Conservation (phyloP, 2,329 filamentous ascomycete species). For the Rhinocladiella mackenziei region DNA sequence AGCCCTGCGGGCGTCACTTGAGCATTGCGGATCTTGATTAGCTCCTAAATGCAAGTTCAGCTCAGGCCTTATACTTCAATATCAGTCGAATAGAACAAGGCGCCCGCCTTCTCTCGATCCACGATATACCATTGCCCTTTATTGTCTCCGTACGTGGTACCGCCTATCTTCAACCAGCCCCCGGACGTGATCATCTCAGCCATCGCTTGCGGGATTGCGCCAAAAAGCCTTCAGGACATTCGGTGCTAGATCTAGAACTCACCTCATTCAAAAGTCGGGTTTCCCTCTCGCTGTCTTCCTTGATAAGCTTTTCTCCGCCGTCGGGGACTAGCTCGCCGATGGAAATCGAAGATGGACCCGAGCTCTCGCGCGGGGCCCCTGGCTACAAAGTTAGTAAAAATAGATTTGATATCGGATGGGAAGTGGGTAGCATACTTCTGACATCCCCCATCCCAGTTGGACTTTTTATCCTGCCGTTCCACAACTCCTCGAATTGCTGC, state of each 20-base stretch:
- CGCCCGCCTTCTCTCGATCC: conserved; percentile 77
- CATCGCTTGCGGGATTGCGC: conserved; percentile 80
- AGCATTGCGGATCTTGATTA: conserved; percentile 54
- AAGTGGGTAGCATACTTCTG: too few relatives aligned
- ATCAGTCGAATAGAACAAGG: conserved; percentile 45
- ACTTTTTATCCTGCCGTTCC: conserved; percentile 42
- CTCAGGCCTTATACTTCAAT: conserved; percentile 17
- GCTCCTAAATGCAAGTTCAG: conserved; percentile 29
- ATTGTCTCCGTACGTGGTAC: conserved; percentile 82
- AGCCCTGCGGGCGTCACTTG: conserved; percentile 49
- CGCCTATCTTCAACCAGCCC: conserved; percentile 95
- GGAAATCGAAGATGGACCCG: conserved; percentile 57
- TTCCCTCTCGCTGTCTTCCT: conserved; percentile 65
- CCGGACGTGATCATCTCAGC: conserved; percentile 70
- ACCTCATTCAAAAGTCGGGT: conserved; percentile 67
- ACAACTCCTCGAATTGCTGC: conserved; percentile 39
- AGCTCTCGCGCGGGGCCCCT: conserved; percentile 57
- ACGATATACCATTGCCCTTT: conserved; percentile 80
- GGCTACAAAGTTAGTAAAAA: not conserved
- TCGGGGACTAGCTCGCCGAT: conserved; percentile 65
- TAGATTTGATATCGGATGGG: conserved; percentile 33
- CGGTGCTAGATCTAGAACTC: conserved; percentile 85
- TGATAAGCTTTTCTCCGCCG: conserved; percentile 62
- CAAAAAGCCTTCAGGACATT: conserved; percentile 75
- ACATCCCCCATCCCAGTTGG: conserved; percentile 54